Conservation (phyloP, 1,139 yeast species). For the Sugiyamaella grinbergsii region DNA sequence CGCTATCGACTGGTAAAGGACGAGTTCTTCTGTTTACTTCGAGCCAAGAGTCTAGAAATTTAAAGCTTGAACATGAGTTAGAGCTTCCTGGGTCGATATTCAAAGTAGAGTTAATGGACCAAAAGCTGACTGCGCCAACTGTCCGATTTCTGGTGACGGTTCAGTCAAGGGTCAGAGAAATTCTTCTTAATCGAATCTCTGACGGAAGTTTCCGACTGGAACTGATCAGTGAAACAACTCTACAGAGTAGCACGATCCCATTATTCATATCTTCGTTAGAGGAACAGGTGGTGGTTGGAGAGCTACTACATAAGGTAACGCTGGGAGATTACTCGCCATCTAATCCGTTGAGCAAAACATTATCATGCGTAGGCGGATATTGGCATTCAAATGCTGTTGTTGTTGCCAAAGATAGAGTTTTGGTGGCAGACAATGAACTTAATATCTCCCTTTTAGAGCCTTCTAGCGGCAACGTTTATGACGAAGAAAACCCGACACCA, state of each 20-base stretch:
- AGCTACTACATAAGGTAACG: conserved; percentile 9
- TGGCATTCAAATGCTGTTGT: conserved; percentile 15
- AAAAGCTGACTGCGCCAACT: conserved; percentile 14
- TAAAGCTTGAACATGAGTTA: conserved; percentile 9
- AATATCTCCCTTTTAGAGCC: conserved; percentile 1
- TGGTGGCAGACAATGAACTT: conserved; percentile 15
- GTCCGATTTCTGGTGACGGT: conserved; percentile 14
- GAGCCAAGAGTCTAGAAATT: not conserved
- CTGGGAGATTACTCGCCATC: conserved; percentile 16
- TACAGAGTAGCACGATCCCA: conserved; percentile 13
- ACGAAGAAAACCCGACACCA: not conserved
- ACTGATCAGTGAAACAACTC: conserved; percentile 2
- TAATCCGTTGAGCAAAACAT: not conserved
- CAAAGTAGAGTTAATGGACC: conserved; percentile 8
- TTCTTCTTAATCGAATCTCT: conserved; percentile 16
- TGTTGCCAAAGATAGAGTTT: not conserved
- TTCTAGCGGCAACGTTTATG: not conserved
- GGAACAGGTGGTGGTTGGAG: conserved; percentile 19
- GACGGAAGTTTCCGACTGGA: conserved; percentile 18
- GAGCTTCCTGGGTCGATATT: conserved; percentile 14
- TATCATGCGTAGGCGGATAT: conserved; percentile 9
- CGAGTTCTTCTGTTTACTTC: conserved; percentile 10
- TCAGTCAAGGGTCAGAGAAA: conserved; percentile 8
- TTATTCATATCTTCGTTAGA: conserved; percentile 15
- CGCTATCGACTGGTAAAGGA: conserved; percentile 11